These are phyloP conservation scores for Sanghuangporus weigelae DNA, from an alignment of 1,284 basidiomycete species.

Conservation along the genomic window DNA sequence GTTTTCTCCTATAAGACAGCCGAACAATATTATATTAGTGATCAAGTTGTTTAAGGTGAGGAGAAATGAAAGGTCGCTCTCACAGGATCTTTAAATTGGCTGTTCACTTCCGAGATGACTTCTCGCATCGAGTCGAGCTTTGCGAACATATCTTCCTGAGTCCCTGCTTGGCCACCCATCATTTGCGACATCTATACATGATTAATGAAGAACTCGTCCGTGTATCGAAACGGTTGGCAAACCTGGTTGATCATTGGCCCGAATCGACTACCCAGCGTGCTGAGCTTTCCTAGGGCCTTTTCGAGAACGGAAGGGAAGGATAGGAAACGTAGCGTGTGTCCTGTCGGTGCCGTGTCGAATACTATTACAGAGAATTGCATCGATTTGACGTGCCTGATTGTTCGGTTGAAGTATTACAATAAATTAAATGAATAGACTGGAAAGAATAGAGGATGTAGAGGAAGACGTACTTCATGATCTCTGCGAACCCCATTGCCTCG, in stretches of 20 bases:
- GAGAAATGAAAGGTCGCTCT: slow-evolving; percentile 28
- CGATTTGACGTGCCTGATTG: slow-evolving; percentile 91
- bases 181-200: slow-evolving; percentile 76
- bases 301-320: slow-evolving; percentile 98
- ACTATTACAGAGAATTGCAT: slow-evolving; percentile 99
- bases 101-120: slow-evolving; percentile 98
- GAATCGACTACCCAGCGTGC: slow-evolving; percentile 85
- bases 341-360: slow-evolving; percentile 98
- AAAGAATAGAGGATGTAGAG: not conserved
- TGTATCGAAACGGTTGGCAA: slow-evolving; percentile 14
- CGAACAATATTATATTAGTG: not conserved
- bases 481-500: slow-evolving; percentile 99
- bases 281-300: slow-evolving; percentile 95
- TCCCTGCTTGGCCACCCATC: slow-evolving; percentile 87
- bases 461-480: slow-evolving; percentile 92
- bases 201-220: not conserved
- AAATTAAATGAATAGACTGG: not conserved
- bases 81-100: slow-evolving; percentile 98
- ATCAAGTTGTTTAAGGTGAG: not conserved
- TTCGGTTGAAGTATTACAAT: not conserved
- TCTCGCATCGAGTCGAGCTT: slow-evolving; percentile 97
- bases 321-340: slow-evolving; percentile 96
- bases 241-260: slow-evolving; percentile 97
- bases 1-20: slow-evolving; percentile 75
- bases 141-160: slow-evolving; percentile 96